Percentiles rank a stretch among this genome's conserved stretches.
phyloP scores from a whole-genome alignment of 2,329 filamentous ascomycete genomes.

The Tolypocladium sp. region DNA sequence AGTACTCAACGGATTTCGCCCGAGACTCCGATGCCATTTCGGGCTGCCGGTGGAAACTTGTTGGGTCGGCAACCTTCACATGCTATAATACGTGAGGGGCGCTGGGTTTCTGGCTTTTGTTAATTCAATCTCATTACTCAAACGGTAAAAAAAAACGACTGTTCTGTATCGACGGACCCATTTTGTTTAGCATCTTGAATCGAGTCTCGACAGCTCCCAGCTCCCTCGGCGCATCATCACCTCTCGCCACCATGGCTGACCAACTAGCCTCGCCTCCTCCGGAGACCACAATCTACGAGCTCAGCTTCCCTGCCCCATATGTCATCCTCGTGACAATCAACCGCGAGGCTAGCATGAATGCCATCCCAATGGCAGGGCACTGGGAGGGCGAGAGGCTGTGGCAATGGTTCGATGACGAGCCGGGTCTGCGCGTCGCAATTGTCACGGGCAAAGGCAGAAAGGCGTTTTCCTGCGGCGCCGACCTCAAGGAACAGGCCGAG shows the following conservation, averaged over 20 bases:
- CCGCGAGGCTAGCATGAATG: conserved; percentile 38
- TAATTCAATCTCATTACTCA: not conserved
- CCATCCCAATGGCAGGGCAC: conserved; percentile 30
- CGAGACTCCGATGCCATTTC: not conserved
- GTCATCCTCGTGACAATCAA: conserved; percentile 45
- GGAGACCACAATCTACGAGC: conserved; percentile 9
- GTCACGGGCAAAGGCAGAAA: conserved; percentile 41
- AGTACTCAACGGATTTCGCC: not conserved
- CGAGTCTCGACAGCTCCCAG: not conserved
- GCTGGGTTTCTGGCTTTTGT: not conserved
- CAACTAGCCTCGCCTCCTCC: conserved; percentile 8
- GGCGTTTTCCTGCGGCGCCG: conserved; percentile 46
- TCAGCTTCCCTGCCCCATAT: conserved; percentile 35
- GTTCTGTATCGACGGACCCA: not conserved
- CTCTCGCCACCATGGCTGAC: conserved; percentile 2
- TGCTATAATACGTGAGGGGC: not conserved
- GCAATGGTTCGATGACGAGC: conserved; percentile 44
- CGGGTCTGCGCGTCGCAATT: conserved; percentile 35
- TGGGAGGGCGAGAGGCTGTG: conserved; percentile 39
- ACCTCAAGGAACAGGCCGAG: conserved; percentile 37
- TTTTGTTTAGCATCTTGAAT: not conserved
- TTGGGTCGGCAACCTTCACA: not conserved
- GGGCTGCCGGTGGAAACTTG: not conserved
- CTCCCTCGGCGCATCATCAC: not conserved
- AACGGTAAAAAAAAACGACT: not conserved